Evolutionary conservation across 768 basidiomycete species (phyloP).

Genomic region (Trametes cubensis): DNA sequence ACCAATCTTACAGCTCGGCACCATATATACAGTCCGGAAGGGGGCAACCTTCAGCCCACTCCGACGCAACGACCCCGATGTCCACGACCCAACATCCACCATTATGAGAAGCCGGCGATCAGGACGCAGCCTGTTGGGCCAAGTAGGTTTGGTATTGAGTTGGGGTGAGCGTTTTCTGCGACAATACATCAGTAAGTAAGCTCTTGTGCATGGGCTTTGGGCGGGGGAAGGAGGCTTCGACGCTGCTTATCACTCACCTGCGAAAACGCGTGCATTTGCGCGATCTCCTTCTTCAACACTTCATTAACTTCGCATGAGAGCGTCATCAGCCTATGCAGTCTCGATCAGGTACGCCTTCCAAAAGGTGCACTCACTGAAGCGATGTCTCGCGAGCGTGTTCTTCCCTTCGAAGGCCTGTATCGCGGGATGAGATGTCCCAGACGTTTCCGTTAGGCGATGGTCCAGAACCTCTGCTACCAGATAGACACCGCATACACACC

Average conservation of each 20-base stretch:
- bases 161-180: conserved; percentile 74
- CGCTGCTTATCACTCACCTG: conserved; percentile 53
- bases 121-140: conserved; percentile 34
- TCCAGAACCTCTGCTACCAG: not conserved
- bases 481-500: conserved; percentile 40
- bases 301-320: conserved; percentile 63
- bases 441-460: not conserved
- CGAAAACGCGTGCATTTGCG: conserved; percentile 86
- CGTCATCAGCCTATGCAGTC: not conserved
- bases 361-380: conserved; percentile 53
- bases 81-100: too few species aligned
- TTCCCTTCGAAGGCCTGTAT: conserved; percentile 75
- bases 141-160: conserved; percentile 60
- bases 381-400: conserved; percentile 75
- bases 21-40: too few species aligned
- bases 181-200: not conserved
- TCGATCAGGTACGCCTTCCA: not conserved
- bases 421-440: not conserved
- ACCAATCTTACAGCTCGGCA: not conserved
- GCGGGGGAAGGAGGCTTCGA: not conserved
- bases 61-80: too few species aligned
- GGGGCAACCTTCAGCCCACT: too few species aligned
- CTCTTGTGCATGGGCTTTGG: not conserved
- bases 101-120: not conserved
- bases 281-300: conserved; percentile 69